phyloP scores from a whole-genome alignment of 2,329 filamentous ascomycete genomes.

The Colletotrichum magnum region DNA sequence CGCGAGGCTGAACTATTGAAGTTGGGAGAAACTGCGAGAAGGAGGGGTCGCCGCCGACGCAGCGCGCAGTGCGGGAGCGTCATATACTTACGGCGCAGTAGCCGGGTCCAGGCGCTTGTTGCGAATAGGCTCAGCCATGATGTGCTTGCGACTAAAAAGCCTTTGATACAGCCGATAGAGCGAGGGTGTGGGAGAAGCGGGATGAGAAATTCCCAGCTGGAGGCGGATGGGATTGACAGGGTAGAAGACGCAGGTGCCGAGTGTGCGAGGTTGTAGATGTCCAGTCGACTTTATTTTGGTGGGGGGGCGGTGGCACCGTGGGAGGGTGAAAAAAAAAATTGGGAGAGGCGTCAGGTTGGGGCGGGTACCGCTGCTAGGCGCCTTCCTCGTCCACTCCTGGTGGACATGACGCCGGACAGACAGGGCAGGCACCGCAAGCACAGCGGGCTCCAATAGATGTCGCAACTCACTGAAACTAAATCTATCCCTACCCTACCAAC shows the following conservation, averaged over 20 bases:
- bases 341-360: slow-evolving; percentile 34
- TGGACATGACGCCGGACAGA: no score
- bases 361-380: slow-evolving; percentile 37
- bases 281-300: slow-evolving; percentile 41
- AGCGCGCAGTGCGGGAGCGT: slow-evolving; percentile 27
- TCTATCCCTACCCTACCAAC: no score
- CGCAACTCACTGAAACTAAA: no score
- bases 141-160: slow-evolving; percentile 44
- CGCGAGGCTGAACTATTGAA: slow-evolving; percentile 15
- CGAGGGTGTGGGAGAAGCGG: slow-evolving; percentile 7
- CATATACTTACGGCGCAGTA: slow-evolving; percentile 69
- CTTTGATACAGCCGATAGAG: slow-evolving; percentile 18
- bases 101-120: slow-evolving; percentile 72
- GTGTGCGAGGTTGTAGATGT: slow-evolving; percentile 38
- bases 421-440: neutral
- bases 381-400: slow-evolving; percentile 6
- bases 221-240: slow-evolving; percentile 25
- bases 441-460: slow-evolving; percentile 7
- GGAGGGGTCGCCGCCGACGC: slow-evolving; percentile 34
- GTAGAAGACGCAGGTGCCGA: slow-evolving; percentile 25
- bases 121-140: slow-evolving; percentile 75
- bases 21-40: slow-evolving; percentile 33
- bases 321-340: slow-evolving; percentile 37
- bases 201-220: slow-evolving; percentile 22
- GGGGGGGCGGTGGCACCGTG: slow-evolving; percentile 27